Evolutionary conservation across 179 eudicot species (phyloP).

Genomic region (Heliamphora pulchella): DNA sequence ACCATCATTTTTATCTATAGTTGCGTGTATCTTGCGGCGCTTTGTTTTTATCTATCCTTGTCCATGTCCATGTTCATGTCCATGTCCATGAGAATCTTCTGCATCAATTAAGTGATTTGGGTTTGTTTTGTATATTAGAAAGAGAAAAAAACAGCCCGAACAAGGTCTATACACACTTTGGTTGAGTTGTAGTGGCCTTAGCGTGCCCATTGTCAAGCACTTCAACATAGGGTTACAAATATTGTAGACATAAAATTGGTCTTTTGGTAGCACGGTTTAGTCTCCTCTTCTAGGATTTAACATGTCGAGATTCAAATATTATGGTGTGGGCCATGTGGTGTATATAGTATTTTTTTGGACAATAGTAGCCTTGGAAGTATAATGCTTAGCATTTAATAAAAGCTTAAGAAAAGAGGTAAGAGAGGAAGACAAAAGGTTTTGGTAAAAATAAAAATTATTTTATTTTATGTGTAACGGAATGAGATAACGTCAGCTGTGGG

Average conservation of each 20-base stretch:
- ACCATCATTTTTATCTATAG: background rate
- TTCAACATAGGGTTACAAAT: background rate
- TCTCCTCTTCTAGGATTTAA: background rate
- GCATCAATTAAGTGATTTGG: background rate
- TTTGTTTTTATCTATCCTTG: background rate
- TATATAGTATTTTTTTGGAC: background rate
- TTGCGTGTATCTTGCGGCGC: background rate
- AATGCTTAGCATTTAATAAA: background rate
- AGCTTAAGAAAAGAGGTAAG: background rate
- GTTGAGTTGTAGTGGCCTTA: background rate
- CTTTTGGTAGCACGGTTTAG: background rate
- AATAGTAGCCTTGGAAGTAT: background rate
- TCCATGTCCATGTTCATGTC: background rate
- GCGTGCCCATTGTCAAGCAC: background rate
- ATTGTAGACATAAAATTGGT: background rate
- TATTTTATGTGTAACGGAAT: too few species aligned
- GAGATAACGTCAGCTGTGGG: too few species aligned
- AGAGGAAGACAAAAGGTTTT: background rate
- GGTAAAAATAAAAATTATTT: background rate
- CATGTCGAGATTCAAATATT: background rate
- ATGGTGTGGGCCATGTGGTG: background rate
- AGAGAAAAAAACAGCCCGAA: background rate
- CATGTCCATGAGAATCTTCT: background rate
- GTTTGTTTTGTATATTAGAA: background rate
- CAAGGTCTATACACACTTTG: background rate